These are phyloP conservation scores for Botrytis aclada DNA, from an alignment of 2,329 filamentous ascomycete species.

Conservation along the genomic window DNA sequence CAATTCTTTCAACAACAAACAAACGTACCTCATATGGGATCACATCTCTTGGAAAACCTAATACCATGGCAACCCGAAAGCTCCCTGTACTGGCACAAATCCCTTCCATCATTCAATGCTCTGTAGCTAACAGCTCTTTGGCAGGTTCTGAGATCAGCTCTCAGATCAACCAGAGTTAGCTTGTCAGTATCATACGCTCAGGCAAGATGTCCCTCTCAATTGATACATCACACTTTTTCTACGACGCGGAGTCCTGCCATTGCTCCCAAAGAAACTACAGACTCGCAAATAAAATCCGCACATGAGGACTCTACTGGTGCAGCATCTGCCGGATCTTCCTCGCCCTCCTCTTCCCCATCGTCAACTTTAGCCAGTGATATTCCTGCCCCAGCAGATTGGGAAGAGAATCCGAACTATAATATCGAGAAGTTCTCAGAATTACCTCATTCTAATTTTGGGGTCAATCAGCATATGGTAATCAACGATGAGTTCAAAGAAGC, in stretches of 20 bases:
- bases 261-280: constrained; percentile 22
- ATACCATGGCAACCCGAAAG: constrained; percentile 32
- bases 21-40: constrained; percentile 11
- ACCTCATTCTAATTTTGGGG: constrained; percentile 77
- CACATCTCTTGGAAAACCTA: background rate
- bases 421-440: constrained; percentile 74
- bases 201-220: constrained; percentile 13
- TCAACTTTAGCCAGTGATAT: constrained; percentile 23
- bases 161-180: constrained; percentile 13
- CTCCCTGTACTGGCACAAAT: constrained; percentile 29
- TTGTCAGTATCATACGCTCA: background rate
- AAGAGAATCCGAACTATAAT: constrained; percentile 67
- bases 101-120: constrained; percentile 19
- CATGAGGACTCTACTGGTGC: constrained; percentile 24
- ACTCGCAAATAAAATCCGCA: background rate
- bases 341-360: background rate
- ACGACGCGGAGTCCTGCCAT: background rate
- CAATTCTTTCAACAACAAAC: background rate
- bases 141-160: constrained; percentile 21
- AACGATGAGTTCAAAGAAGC: constrained; percentile 94
- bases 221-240: constrained; percentile 2
- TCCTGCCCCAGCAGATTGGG: constrained; percentile 52
- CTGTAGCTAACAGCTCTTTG: constrained; percentile 22
- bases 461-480: constrained; percentile 95
- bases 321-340: background rate